Evolutionary conservation across 2,329 filamentous ascomycete genomes (phyloP).

Genomic region (Xylariaceae sp.): DNA sequence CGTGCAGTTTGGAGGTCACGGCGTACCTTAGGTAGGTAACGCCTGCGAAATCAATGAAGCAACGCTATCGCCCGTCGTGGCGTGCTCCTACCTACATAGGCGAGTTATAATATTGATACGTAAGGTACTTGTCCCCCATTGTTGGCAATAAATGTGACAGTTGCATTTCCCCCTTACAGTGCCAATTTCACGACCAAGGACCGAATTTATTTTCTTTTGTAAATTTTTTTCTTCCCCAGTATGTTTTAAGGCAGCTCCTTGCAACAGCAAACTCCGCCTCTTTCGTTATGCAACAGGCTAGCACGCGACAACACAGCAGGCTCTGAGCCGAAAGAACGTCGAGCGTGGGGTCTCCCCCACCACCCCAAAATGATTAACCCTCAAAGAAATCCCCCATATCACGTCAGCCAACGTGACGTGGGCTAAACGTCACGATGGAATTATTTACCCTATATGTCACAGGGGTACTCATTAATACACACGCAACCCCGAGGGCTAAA

Average conservation of each 20-base stretch:
- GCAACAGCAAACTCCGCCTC: conserved; percentile 11
- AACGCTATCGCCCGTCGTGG: conserved; percentile 1
- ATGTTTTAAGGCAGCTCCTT: too few species aligned
- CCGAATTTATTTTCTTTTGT: background rate
- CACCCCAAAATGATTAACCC: conserved; percentile 11
- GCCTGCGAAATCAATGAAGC: background rate
- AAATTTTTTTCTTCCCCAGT: background rate
- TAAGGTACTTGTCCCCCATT: background rate
- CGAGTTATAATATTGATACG: conserved; percentile 2
- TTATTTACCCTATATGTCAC: conserved; percentile 7
- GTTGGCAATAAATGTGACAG: background rate
- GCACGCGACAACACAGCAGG: conserved; percentile 27
- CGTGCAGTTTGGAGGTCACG: too few species aligned
- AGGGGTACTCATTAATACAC: background rate
- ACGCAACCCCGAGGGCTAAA: background rate
- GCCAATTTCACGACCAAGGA: too few species aligned
- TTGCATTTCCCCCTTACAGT: background rate
- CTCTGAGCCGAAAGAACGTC: conserved; percentile 27
- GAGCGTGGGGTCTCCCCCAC: conserved; percentile 28
- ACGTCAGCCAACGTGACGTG: conserved; percentile 22
- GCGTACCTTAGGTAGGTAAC: background rate
- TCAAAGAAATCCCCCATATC: conserved; percentile 17
- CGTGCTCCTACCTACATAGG: conserved; percentile 3
- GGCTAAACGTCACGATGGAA: background rate
- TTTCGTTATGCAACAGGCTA: conserved; percentile 25